Base-by-base conservation (phyloP, 2,329 filamentous ascomycete species). In the Dactylonectria macrodidyma region DNA sequence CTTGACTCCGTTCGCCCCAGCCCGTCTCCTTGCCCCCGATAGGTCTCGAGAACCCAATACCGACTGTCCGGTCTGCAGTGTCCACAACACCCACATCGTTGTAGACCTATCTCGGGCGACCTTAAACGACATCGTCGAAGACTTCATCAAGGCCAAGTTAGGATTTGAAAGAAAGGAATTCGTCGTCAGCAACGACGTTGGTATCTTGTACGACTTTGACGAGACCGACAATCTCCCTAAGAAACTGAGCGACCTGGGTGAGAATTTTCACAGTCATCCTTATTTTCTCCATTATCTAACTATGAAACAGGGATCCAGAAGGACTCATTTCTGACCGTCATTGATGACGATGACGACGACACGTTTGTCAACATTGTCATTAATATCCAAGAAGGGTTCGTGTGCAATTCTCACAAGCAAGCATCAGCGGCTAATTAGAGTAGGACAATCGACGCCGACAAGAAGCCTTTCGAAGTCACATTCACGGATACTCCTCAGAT, bases 181-280 rank as follows among this genome's bases (percentile, higher is more conserved):
- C 71, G 92, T 91, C 3, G 84, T 98, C 65, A 92, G 88, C 76
- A 94, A 89, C 65, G 91, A 94, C 7, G 85, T 88, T 10, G 92
- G 92, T 58, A 86, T 95, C n/a, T 86, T 98, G 48, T 98, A 97
- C 54, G 74, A 76, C 38, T 69, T 66, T 0, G 96, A 98, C 63
- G 90, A 97, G 76, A 94, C 94, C 5, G 93, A 97, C 65, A 97
- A 98, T 75, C 84, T 98, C 1, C 81, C 85, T 1, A 97, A 94
- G 84, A 95, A 92, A 68, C 87, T 99, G 58, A 86, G 81, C 30
- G 93, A 97, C 22, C 86, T 98, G 9, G 93, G 90, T 89, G 84
- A 74, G 83, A 68, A 30, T 26, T 19, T 8, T n/a, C 9, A 46
- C 50, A n/a, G 38, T 41, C 10, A 26, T n/a, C 30, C 51, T 22